These are phyloP conservation scores for Aspergillus alliaceus DNA, from an alignment of 2,329 filamentous ascomycete genomes.

Conservation along the genomic window DNA sequence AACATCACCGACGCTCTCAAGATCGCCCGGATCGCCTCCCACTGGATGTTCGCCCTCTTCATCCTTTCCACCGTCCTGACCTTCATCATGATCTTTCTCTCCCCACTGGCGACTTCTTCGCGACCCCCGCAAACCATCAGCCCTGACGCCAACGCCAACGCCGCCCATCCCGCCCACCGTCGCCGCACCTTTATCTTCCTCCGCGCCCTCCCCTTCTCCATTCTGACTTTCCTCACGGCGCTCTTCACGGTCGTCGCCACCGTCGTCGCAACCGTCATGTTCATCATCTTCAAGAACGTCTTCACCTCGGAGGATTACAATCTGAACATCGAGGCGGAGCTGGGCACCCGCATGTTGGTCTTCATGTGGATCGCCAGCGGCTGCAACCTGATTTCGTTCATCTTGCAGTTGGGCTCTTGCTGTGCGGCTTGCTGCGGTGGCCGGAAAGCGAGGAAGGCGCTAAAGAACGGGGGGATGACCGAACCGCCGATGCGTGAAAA, in stretches of 20 bases:
- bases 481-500: constrained; percentile 16
- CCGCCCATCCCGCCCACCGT: constrained; percentile 34
- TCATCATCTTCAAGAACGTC: constrained; percentile 75
- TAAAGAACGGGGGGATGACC: constrained; percentile 18
- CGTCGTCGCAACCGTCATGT: constrained; percentile 79
- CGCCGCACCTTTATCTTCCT: constrained; percentile 38
- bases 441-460: constrained; percentile 36
- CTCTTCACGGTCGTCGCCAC: constrained; percentile 69
- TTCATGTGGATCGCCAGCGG: constrained; percentile 86
- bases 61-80: constrained; percentile 68
- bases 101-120: constrained; percentile 52
- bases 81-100: constrained; percentile 69
- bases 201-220: constrained; percentile 64
- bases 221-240: constrained; percentile 67
- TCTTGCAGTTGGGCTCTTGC: constrained; percentile 72
- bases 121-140: constrained; percentile 36
- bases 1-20: constrained; percentile 71
- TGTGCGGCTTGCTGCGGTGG: constrained; percentile 62
- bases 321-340: constrained; percentile 70
- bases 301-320: constrained; percentile 66
- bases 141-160: constrained; percentile 26
- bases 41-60: constrained; percentile 90
- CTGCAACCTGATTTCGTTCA: constrained; percentile 66
- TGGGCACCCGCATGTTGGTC: constrained; percentile 74
- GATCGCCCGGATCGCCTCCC: constrained; percentile 71